phyloP scores from a whole-genome alignment of 2,329 filamentous ascomycete species.

The Paradendryphiella salina region DNA sequence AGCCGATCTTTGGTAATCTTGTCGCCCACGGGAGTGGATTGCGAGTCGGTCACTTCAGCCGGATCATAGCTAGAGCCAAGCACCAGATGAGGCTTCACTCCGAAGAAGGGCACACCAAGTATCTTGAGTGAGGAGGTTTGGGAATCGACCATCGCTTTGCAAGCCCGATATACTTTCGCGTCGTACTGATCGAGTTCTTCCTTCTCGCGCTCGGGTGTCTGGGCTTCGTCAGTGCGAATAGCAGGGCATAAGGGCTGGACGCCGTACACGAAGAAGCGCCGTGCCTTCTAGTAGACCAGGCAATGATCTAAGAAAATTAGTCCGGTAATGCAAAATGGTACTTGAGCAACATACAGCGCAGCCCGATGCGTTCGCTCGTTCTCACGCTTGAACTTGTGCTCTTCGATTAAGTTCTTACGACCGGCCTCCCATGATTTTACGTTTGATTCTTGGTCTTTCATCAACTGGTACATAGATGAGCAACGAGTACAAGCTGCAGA shows the following conservation, averaged over 20 bases:
- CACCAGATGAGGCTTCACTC: constrained; percentile 31
- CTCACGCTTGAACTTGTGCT: constrained; percentile 56
- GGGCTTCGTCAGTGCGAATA: neutral
- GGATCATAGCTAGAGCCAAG: constrained; percentile 25
- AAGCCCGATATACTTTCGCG: constrained; percentile 64
- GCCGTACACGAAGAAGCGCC: constrained; percentile 28
- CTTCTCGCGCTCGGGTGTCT: constrained; percentile 55
- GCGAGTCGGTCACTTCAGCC: neutral
- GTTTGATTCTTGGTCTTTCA: constrained; percentile 64
- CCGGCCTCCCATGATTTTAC: constrained; percentile 64
- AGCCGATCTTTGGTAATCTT: constrained; percentile 37
- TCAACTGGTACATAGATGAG: constrained; percentile 52
- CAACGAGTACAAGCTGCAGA: neutral
- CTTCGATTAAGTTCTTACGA: constrained; percentile 56
- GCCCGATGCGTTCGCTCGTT: constrained; percentile 59
- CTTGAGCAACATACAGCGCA: constrained; percentile 53
- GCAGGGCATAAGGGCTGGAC: too few relatives aligned
- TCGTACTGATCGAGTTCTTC: constrained; percentile 63
- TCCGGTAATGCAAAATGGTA: neutral
- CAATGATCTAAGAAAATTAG: constrained; percentile 29
- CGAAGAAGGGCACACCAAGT: constrained; percentile 51
- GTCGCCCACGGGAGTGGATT: constrained; percentile 2
- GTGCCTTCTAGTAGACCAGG: constrained; percentile 32
- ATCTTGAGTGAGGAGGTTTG: constrained; percentile 60
- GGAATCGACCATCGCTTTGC: constrained; percentile 61